These are phyloP conservation scores for carrot (Daucus carota) DNA, from an alignment of 129 eudicot species.

Conservation along the genomic window DNA sequence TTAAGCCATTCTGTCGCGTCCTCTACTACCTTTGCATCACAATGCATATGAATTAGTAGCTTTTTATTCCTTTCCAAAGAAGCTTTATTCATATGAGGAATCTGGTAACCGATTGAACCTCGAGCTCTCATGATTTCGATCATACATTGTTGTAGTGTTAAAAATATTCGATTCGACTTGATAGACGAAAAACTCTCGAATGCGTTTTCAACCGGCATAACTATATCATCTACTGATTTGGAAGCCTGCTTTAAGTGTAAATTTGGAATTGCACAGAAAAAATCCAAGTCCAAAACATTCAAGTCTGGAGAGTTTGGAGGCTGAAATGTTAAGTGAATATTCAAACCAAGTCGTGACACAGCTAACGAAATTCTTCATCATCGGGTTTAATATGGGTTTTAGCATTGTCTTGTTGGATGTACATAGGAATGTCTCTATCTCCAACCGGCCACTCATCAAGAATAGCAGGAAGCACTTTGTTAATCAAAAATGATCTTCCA, in stretches of 20 bases:
- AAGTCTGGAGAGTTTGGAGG: background rate
- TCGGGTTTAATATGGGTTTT: background rate
- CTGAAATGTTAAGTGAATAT: background rate
- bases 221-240: background rate
- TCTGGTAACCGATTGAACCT: background rate
- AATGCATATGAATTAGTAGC: background rate
- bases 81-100: background rate
- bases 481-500: background rate
- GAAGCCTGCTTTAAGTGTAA: background rate
- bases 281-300: too few species aligned
- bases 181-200: background rate
- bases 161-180: background rate
- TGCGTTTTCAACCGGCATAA: background rate
- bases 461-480: background rate
- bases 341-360: background rate
- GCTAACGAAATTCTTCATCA: too few species aligned
- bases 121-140: background rate
- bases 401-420: background rate
- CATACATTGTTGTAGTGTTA: background rate
- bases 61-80: background rate
- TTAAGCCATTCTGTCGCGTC: background rate
- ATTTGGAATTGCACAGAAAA: background rate
- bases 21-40: background rate
- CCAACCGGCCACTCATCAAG: background rate
- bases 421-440: background rate